Base-by-base conservation (phyloP, 208 protist species). In the Angomonas deanei region DNA sequence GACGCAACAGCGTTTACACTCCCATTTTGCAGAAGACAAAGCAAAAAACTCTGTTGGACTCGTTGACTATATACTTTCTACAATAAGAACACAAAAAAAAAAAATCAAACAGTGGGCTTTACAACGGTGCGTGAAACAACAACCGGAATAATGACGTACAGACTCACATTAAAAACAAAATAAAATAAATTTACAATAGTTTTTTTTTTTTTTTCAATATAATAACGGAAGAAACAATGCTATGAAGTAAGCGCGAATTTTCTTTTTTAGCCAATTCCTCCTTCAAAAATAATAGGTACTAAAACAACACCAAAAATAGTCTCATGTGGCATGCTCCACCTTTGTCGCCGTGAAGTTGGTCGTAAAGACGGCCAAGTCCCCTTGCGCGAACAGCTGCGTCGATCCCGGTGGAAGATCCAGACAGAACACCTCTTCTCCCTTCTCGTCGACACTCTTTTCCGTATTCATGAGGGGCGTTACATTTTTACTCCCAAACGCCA, bases 351-450 rank as follows among this genome's bases (percentile, higher is more conserved):
- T 74, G 50, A 92, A 94, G 58, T 77, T 82, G 5, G 80, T 86
- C n/a, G 76, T 84, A 60, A 88, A 94, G 30, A 42, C 50, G 10
- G 65, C 66, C 6, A 90, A 50, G 19, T 91, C 76, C 8, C 82
- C 82, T 33, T 77, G 42, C 33, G 72, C 77, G 68, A 94, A 94
- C 10, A 80, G 48, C 26, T 62, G 70, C 28, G 88, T 94, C 46
- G 69, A 36, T 50, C 78, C 68, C 2, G 88, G 88, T 19, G 50
- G 61, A 21, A 94, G 77, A 11, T 74, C 64, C n/a, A 88, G 58
- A 46, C 61, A 32, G 63, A 77, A 74, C 23, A 85, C 66, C 6
- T 60, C 53, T 2, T 81, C 82, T 38, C 73, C 71, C 36, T 84
- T 80, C 3, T 62, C 52, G 56, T 91, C 76, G 3, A 58, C 36